phyloP scores from a whole-genome alignment of 2,329 filamentous ascomycete species.

The Aspergillus candidus region DNA sequence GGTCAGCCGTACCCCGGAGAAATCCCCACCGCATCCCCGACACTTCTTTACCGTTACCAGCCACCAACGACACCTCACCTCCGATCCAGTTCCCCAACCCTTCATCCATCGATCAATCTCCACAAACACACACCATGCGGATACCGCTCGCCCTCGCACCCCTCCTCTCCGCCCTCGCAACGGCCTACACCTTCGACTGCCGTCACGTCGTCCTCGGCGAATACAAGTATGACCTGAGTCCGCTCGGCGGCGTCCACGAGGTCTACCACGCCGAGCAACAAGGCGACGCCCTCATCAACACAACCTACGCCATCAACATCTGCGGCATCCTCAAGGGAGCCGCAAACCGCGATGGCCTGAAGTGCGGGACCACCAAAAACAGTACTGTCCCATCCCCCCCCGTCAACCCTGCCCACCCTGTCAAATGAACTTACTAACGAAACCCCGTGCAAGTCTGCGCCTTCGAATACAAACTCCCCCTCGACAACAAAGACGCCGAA shows the following conservation, averaged over 20 bases:
- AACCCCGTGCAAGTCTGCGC: constrained; percentile 59
- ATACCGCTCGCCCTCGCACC: constrained; percentile 22
- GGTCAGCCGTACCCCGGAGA: too few relatives aligned
- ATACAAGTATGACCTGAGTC: constrained; percentile 36
- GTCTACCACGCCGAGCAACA: constrained; percentile 26
- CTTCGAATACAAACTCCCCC: constrained; percentile 53
- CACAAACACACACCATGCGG: constrained; percentile 23
- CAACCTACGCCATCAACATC: constrained; percentile 34
- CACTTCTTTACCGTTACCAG: too few relatives aligned
- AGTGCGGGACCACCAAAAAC: constrained; percentile 31
- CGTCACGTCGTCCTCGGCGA: constrained; percentile 28
- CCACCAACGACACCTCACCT: too few relatives aligned
- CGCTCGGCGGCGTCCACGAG: constrained; percentile 34
- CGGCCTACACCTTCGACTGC: constrained; percentile 35
- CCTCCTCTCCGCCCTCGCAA: constrained; percentile 23
- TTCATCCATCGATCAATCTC: neutral
- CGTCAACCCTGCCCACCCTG: too few relatives aligned
- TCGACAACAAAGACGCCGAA: constrained; percentile 40
- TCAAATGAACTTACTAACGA: neutral
- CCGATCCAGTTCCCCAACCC: neutral
- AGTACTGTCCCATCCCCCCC: constrained; percentile 17
- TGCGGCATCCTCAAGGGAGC: constrained; percentile 27
- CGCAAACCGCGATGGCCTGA: constrained; percentile 19
- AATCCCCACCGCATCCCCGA: too few relatives aligned
- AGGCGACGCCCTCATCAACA: constrained; percentile 25